These are phyloP conservation scores for Calocera cornea DNA, from an alignment of 768 basidiomycete species.

Conservation along the genomic window DNA sequence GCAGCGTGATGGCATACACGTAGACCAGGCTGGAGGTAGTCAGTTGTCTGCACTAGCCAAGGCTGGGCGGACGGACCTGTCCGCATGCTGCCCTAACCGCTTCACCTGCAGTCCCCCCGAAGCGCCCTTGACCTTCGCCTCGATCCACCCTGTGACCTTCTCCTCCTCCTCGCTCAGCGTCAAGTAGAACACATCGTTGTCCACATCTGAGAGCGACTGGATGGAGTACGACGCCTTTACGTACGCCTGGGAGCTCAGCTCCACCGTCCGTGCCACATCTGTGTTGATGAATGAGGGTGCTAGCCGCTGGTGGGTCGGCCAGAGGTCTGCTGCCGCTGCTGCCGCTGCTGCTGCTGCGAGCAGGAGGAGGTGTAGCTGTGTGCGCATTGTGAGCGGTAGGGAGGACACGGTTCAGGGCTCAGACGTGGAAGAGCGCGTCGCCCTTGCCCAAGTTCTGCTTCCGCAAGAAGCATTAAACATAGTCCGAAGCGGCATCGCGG, in stretches of 20 bases:
- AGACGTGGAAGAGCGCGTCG: background rate
- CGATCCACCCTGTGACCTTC: slow-evolving; percentile 58
- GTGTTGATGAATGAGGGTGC: slow-evolving; percentile 64
- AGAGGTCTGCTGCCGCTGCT: background rate
- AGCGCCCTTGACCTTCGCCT: slow-evolving; percentile 68
- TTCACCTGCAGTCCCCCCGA: slow-evolving; percentile 37
- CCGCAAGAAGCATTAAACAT: slow-evolving; percentile 2
- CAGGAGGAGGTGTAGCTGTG: background rate
- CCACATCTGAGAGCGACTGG: slow-evolving; percentile 46
- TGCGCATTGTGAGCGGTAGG: background rate
- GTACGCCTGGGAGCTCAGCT: slow-evolving; percentile 75
- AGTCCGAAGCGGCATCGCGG: no score
- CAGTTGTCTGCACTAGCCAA: background rate
- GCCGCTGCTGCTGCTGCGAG: background rate
- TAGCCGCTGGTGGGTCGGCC: background rate
- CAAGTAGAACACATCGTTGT: slow-evolving; percentile 50
- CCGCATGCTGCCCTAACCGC: slow-evolving; percentile 36
- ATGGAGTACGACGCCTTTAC: slow-evolving; percentile 82
- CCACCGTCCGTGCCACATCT: slow-evolving; percentile 74
- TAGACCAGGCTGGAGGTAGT: slow-evolving; percentile 27
- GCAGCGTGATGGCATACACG: slow-evolving; percentile 50
- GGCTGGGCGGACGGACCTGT: slow-evolving; percentile 34
- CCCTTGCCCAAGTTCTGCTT: background rate
- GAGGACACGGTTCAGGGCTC: background rate
- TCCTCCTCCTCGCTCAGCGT: slow-evolving; percentile 51